A percentile compares a stretch with the other conserved stretches of the same genome.
phyloP scores from a whole-genome alignment of 139 green algal genomes.

The Picochlorum sp. region DNA sequence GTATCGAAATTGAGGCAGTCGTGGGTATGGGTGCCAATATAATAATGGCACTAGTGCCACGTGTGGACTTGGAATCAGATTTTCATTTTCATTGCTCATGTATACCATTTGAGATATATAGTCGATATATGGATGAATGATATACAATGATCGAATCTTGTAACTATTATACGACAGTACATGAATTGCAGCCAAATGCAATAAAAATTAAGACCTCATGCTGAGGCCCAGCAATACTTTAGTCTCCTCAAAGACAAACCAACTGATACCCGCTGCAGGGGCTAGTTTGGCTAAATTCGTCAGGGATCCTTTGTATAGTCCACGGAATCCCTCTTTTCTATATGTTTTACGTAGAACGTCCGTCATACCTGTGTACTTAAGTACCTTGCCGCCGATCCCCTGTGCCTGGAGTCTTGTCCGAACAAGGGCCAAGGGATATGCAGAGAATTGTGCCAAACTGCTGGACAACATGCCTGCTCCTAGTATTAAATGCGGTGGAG shows the following conservation, averaged over 20 bases:
- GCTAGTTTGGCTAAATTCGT: constrained; percentile 85
- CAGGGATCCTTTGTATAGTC: constrained; percentile 72
- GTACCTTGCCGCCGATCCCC: constrained; percentile 30
- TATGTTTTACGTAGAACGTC: constrained; percentile 65
- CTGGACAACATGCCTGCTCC: constrained; percentile 65
- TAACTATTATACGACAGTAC: background rate
- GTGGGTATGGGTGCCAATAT: background rate
- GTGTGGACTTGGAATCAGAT: too few species aligned
- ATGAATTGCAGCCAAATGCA: background rate
- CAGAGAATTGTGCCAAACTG: constrained; percentile 69
- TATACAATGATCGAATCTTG: too few species aligned
- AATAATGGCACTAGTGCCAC: background rate
- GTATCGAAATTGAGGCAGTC: too few species aligned
- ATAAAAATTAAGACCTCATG: constrained; percentile 15
- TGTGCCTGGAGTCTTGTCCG: constrained; percentile 71
- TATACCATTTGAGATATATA: too few species aligned
- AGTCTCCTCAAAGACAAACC: constrained; percentile 77
- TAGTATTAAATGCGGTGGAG: constrained; percentile 62
- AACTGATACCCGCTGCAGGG: constrained; percentile 74
- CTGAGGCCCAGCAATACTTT: constrained; percentile 61
- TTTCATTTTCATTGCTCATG: too few species aligned
- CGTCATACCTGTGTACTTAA: constrained; percentile 69
- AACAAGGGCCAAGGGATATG: constrained; percentile 74
- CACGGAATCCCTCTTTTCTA: constrained; percentile 50
- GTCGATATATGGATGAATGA: too few species aligned